These are phyloP conservation scores for Ploettnerulaceae sp. DNA, from an alignment of 2,329 filamentous ascomycete species.

Conservation along the genomic window DNA sequence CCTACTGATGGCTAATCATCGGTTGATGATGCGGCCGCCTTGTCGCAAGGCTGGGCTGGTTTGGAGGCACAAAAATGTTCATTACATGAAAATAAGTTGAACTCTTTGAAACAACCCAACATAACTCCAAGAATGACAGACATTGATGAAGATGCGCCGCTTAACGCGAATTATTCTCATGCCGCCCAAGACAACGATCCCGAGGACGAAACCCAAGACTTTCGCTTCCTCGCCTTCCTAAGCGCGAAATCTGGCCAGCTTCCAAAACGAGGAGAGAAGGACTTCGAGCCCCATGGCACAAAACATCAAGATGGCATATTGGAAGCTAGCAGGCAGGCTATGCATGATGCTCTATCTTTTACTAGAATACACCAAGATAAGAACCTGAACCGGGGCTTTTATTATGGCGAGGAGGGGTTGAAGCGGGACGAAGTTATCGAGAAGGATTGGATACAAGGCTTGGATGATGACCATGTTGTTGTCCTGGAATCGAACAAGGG, in stretches of 20 bases:
- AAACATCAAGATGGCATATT: constrained; percentile 72
- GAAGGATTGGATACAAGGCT: constrained; percentile 65
- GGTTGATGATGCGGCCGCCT: neutral
- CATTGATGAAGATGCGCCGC: constrained; percentile 33
- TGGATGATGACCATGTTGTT: constrained; percentile 51
- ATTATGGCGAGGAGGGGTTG: constrained; percentile 53
- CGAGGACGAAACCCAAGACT: constrained; percentile 82
- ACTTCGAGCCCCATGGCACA: constrained; percentile 92
- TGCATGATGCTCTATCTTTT: constrained; percentile 81
- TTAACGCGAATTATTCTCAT: constrained; percentile 22
- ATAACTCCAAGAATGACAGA: constrained; percentile 25
- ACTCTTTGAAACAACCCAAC: neutral
- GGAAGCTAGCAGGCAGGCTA: constrained; percentile 75
- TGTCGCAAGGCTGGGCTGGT: constrained; percentile 21
- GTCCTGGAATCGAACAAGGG: constrained; percentile 69
- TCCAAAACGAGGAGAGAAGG: constrained; percentile 90
- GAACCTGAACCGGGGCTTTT: constrained; percentile 64
- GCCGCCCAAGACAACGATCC: constrained; percentile 52
- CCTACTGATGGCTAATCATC: neutral
- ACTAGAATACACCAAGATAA: constrained; percentile 69
- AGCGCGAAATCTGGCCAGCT: constrained; percentile 52
- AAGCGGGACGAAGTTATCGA: constrained; percentile 46
- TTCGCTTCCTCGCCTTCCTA: constrained; percentile 61
- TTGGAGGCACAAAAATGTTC: constrained; percentile 10
- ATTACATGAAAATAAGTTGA: neutral